Conservation (phyloP, 176 grass and related monocot species). For the Eleusine coracana region DNA sequence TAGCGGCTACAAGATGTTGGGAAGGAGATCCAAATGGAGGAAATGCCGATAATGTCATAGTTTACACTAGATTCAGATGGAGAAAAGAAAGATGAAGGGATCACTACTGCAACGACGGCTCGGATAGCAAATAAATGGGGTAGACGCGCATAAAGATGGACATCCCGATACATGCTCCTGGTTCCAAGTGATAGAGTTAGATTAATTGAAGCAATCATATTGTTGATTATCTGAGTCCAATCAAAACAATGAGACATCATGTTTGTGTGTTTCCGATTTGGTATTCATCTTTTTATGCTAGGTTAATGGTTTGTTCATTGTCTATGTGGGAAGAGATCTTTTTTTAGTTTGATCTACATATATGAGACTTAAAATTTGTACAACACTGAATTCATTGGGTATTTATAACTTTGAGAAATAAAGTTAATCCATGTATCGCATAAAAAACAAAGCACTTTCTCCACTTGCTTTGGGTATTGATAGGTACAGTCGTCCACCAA, state of each 20-base stretch:
- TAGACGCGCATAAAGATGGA: conserved; percentile 34
- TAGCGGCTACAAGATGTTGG: conserved; percentile 66
- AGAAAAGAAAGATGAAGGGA: conserved; percentile 56
- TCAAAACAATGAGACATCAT: background rate
- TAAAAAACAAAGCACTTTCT: background rate
- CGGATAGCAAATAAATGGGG: conserved; percentile 28
- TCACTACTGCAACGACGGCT: background rate
- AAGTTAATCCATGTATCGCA: conserved; percentile 9
- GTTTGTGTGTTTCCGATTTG: conserved; percentile 26
- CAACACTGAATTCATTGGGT: conserved; percentile 30
- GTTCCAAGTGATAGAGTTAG: conserved; percentile 34
- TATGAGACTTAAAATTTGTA: conserved; percentile 38
- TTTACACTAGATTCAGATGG: conserved; percentile 83
- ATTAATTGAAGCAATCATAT: background rate
- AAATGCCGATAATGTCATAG: conserved; percentile 28
- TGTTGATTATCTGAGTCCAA: conserved; percentile 21
- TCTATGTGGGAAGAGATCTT: conserved; percentile 11
- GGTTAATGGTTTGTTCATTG: conserved; percentile 3
- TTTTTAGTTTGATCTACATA: conserved; percentile 36
- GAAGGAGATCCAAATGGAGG: conserved; percentile 87
- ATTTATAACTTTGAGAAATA: conserved; percentile 40
- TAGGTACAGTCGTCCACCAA: no score
- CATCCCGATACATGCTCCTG: conserved; percentile 39
- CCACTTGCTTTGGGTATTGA: no score
- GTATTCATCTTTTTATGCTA: conserved; percentile 26